Evolutionary conservation across 306 rosid genomes (phyloP).

Genomic region (Vigna reflexopilosa): DNA sequence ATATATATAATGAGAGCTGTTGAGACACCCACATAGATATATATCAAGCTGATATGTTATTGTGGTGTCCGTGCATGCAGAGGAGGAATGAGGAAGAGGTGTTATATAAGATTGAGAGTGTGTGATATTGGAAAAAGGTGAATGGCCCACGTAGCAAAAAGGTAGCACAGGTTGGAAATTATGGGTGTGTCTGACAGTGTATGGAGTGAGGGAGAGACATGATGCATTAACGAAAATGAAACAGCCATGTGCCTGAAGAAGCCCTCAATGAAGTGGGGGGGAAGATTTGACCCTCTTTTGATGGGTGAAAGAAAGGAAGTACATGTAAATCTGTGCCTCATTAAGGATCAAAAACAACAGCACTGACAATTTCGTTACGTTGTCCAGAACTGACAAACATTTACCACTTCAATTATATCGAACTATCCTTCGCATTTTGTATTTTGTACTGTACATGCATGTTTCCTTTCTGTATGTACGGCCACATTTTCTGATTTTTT

Average conservation of each 20-base stretch:
- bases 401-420: conserved; percentile 30
- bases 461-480: neutral
- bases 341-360: neutral
- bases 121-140: conserved; percentile 7
- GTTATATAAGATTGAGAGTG: conserved; percentile 20
- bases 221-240: too few relatives aligned
- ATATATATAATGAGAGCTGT: neutral
- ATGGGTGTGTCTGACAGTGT: neutral
- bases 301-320: neutral
- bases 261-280: neutral
- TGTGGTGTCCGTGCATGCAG: neutral
- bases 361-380: conserved; percentile 14
- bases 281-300: neutral
- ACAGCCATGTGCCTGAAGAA: neutral
- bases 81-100: neutral
- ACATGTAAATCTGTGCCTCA: conserved; percentile 5
- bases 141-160: conserved; percentile 39
- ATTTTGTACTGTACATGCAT: too few relatives aligned
- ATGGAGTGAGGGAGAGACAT: too few relatives aligned
- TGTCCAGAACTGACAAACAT: neutral
- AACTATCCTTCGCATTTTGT: neutral
- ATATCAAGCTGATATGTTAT: too few relatives aligned
- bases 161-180: conserved; percentile 15
- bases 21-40: neutral
- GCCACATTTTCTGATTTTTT: neutral